These are phyloP conservation scores for Epichloe sibirici DNA, from an alignment of 2,329 filamentous ascomycete species.

Conservation along the genomic window DNA sequence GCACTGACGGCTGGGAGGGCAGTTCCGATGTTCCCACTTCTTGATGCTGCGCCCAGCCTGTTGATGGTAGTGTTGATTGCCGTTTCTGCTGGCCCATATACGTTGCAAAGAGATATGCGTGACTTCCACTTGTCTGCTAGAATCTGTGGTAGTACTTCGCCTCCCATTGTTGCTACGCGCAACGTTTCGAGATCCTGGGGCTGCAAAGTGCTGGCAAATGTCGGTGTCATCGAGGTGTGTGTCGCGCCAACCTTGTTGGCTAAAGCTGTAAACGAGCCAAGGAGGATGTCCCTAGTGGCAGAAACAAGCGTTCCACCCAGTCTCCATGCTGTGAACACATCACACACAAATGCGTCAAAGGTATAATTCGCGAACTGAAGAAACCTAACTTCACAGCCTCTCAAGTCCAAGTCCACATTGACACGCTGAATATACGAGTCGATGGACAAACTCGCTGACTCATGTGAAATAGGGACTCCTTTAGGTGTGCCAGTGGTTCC, in stretches of 20 bases:
- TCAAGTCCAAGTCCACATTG: not conserved
- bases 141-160: slow-evolving; percentile 45
- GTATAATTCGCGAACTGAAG: slow-evolving; percentile 25
- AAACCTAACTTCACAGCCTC: slow-evolving; percentile 16
- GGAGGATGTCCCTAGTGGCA: slow-evolving; percentile 41
- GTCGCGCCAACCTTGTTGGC: slow-evolving; percentile 39
- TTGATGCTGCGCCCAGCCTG: slow-evolving; percentile 9
- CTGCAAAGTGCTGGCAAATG: slow-evolving; percentile 43
- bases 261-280: slow-evolving; percentile 39
- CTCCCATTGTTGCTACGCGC: slow-evolving; percentile 46
- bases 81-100: slow-evolving; percentile 16
- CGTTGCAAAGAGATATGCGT: slow-evolving; percentile 10
- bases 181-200: slow-evolving; percentile 32
- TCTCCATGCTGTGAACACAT: slow-evolving; percentile 52
- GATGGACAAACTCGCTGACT: slow-evolving; percentile 19
- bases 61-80: slow-evolving; percentile 16
- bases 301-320: slow-evolving; percentile 49
- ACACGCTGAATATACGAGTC: not conserved
- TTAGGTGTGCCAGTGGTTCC: slow-evolving; percentile 20
- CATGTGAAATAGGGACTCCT: slow-evolving; percentile 24
- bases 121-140: slow-evolving; percentile 40
- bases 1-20: slow-evolving; percentile 11
- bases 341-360: slow-evolving; percentile 40
- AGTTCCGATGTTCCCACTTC: slow-evolving; percentile 13
- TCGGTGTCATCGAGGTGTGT: slow-evolving; percentile 49